Base-by-base conservation (phyloP, 495 filamentous ascomycete species). In the Lasiosphaeria miniovina region DNA sequence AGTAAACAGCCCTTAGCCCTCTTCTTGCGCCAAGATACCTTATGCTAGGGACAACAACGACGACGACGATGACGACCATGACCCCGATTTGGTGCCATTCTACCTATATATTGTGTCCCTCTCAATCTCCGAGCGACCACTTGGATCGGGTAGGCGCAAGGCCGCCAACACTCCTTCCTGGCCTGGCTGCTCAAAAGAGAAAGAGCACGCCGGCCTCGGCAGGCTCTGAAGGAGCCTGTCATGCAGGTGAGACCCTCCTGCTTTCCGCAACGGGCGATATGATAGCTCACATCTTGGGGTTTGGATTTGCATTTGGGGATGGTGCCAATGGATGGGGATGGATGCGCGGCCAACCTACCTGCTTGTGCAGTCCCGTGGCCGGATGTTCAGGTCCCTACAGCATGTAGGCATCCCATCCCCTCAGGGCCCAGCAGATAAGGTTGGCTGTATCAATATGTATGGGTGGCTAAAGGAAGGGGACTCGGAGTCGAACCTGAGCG, bases 321-420 rank as follows among this genome's bases (percentile, higher is more conserved):
- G 24, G 24, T 24, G 24, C 24, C 24, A 24, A 24, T 24, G 24
- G 24, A 24, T 24, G 24, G 24, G 24, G 24, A 24, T 24, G 24
- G 24, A 2, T 24, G 24, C 24, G 24, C 24, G 24, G 24, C 24
- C 24, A 24, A 46, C 12, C 12, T n/a, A 5, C 4, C 43, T 46
- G 43, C 12, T 14, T 4, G 12, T n/a, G 11, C 15, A 14, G 43
- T n/a, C 43, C 24, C 24, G 24, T 24, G 24, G 43, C 12, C 43
- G 12, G 43, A 46, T 46, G 43, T 2, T 46, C 43, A 46, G 43
- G 43, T 46, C 43, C 43, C 43, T 46, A 46, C 43, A 41, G 38
- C 38, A 46, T 46, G 12, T 14, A 9, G 7, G 43, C 43, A 11
- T 46, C 43, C 15, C 24, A 24, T 24, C 24, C 24, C 24, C 24